phyloP scores from a whole-genome alignment of 129 eudicot species.

The Pulicaria dysenterica region DNA sequence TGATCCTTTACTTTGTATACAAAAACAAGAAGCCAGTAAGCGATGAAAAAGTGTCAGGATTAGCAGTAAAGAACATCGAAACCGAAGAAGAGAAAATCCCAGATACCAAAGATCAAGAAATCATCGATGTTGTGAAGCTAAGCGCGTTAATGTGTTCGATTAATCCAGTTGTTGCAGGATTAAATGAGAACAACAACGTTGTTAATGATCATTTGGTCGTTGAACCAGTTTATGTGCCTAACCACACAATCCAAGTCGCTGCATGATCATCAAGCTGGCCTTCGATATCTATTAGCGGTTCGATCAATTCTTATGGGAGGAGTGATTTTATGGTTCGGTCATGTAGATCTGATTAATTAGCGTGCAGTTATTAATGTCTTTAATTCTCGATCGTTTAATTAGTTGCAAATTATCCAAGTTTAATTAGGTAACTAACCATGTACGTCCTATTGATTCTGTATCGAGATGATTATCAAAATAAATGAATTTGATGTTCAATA shows the following conservation, averaged over 20 bases:
- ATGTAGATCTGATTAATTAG: conserved; percentile 18
- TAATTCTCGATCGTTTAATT: conserved; percentile 16
- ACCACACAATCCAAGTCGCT: conserved; percentile 37
- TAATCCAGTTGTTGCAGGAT: conserved; percentile 29
- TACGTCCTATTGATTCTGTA: conserved; percentile 36
- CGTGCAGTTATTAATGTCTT: background rate
- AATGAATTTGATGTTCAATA: conserved; percentile 32
- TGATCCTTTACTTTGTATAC: conserved; percentile 56
- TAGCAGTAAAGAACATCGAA: conserved; percentile 27
- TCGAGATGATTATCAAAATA: conserved; percentile 24
- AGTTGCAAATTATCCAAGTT: conserved; percentile 30
- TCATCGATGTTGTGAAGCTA: conserved; percentile 57
- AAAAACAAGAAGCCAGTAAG: conserved; percentile 43
- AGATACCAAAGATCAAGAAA: conserved; percentile 38
- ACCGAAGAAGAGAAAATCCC: conserved; percentile 27
- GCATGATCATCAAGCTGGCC: conserved; percentile 27
- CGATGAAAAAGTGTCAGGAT: conserved; percentile 38
- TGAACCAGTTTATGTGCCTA: conserved; percentile 22
- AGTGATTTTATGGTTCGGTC: conserved; percentile 7
- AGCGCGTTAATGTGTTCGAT: conserved; percentile 42
- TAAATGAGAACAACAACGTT: conserved; percentile 12
- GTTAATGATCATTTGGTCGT: conserved; percentile 26
- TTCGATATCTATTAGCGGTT: background rate
- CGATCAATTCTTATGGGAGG: background rate
- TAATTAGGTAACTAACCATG: conserved; percentile 31